phyloP scores from a whole-genome alignment of 176 grass and related monocot species.

The Oryza meridionalis region DNA sequence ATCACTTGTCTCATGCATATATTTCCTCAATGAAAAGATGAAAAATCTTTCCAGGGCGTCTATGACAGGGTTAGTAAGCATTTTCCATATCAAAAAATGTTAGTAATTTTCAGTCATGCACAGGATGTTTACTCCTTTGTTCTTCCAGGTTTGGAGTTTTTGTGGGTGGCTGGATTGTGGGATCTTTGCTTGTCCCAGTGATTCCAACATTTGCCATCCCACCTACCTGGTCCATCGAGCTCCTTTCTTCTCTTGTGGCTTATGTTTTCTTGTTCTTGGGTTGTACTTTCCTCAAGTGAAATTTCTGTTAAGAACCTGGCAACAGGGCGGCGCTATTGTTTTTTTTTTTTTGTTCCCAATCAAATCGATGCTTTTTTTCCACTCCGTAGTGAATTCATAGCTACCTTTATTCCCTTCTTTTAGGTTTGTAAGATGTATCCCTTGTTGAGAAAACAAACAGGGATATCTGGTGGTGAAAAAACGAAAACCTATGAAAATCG shows the following conservation, averaged over 20 bases:
- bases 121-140: conserved; percentile 13
- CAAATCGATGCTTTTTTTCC: neutral
- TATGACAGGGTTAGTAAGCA: conserved; percentile 74
- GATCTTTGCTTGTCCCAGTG: conserved; percentile 65
- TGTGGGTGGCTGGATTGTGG: conserved; percentile 72
- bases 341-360: neutral
- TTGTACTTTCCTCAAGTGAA: conserved; percentile 76
- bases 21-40: conserved; percentile 96
- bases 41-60: conserved; percentile 73
- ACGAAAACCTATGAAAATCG: neutral
- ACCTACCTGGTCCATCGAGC: conserved; percentile 75
- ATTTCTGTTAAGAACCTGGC: neutral
- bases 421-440: neutral
- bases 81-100: conserved; percentile 5
- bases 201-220: conserved; percentile 64
- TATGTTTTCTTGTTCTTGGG: conserved; percentile 88
- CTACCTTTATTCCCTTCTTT: conserved; percentile 24
- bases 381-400: neutral
- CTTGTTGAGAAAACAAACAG: neutral
- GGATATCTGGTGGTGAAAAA: neutral
- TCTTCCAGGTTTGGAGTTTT: conserved; percentile 73
- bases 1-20: conserved; percentile 74
- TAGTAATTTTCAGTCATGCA: neutral
- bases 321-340: neutral
- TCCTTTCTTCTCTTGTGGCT: conserved; percentile 71